A percentile compares a stretch with the other conserved stretches of the same genome.
Conservation (phyloP, 352 stramenopile genomes). For the Phytophthora lateralis region DNA sequence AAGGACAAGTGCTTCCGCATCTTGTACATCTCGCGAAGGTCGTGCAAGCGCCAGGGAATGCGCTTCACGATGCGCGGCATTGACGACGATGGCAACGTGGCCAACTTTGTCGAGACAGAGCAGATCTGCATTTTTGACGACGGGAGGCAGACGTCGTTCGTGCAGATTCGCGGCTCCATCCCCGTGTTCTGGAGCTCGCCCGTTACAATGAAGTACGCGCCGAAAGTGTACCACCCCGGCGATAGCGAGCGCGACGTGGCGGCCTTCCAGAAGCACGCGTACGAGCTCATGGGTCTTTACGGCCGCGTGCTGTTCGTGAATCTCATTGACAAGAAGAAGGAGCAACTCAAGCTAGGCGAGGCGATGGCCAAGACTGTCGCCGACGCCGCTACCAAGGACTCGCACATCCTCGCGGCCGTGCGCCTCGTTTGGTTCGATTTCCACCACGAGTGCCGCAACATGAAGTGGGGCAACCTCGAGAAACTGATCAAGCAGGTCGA, state of each 20-base stretch:
- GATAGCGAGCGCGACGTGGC: constrained; percentile 51
- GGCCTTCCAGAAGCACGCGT: constrained; percentile 63
- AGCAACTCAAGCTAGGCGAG: constrained; percentile 92
- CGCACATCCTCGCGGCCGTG: constrained; percentile 66
- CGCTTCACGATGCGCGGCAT: constrained; percentile 94
- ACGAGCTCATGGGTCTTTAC: constrained; percentile 70
- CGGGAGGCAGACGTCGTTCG: constrained; percentile 61
- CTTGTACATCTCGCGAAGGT: constrained; percentile 76
- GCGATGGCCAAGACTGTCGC: constrained; percentile 86
- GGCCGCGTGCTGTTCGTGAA: constrained; percentile 92
- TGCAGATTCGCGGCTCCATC: constrained; percentile 94
- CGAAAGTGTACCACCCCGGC: constrained; percentile 76
- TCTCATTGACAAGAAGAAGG: constrained; percentile 95
- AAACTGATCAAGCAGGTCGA: constrained; percentile 91
- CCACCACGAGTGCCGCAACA: constrained; percentile 95
- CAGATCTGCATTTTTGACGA: constrained; percentile 88
- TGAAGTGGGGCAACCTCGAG: constrained; percentile 92
- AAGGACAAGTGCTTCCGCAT: constrained; percentile 65
- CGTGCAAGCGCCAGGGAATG: constrained; percentile 83
- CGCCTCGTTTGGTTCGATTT: constrained; percentile 97
- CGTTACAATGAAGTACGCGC: constrained; percentile 93
- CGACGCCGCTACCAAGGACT: constrained; percentile 53
- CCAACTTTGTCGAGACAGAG: constrained; percentile 97
- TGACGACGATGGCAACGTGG: constrained; percentile 90
- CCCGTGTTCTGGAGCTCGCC: constrained; percentile 93